Percentiles rank a stretch among this genome's conserved stretches.
Conservation (phyloP, 2,329 filamentous ascomycete species). For the Microsporum ferrugineum region DNA sequence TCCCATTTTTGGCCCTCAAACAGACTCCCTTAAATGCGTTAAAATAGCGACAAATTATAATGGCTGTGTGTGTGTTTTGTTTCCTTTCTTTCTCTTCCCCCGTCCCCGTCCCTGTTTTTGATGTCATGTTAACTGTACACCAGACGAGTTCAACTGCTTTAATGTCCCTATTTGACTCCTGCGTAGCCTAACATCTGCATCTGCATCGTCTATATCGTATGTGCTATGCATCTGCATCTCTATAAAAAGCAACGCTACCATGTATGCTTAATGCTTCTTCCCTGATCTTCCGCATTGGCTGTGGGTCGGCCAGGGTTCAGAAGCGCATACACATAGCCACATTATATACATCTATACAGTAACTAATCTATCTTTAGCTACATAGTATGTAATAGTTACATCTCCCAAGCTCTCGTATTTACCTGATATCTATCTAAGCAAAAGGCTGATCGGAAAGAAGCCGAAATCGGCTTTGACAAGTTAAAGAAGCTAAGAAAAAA, state of each 20-base stretch:
- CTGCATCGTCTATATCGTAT: background rate
- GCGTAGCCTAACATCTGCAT: background rate
- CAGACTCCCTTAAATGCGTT: background rate
- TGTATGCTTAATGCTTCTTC: background rate
- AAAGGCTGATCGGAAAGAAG: too few relatives aligned
- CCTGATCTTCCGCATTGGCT: background rate
- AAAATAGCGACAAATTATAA: conserved; percentile 2
- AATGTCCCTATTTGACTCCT: background rate
- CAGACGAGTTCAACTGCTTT: background rate
- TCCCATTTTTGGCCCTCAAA: background rate
- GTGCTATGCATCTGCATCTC: background rate
- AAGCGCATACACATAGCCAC: too few relatives aligned
- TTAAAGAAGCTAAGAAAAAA: too few relatives aligned
- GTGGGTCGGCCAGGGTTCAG: background rate
- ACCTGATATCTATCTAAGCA: too few relatives aligned
- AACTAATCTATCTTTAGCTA: too few relatives aligned
- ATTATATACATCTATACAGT: too few relatives aligned
- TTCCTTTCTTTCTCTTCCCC: background rate
- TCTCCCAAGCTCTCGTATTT: too few relatives aligned
- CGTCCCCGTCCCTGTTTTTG: background rate
- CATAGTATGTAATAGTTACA: too few relatives aligned
- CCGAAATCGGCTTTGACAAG: background rate
- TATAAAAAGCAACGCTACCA: background rate
- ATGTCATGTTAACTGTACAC: background rate
- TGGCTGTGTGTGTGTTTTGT: background rate